Evolutionary conservation across 176 grass and related monocot species (phyloP).

Genomic region (Phyllostachys edulis): DNA sequence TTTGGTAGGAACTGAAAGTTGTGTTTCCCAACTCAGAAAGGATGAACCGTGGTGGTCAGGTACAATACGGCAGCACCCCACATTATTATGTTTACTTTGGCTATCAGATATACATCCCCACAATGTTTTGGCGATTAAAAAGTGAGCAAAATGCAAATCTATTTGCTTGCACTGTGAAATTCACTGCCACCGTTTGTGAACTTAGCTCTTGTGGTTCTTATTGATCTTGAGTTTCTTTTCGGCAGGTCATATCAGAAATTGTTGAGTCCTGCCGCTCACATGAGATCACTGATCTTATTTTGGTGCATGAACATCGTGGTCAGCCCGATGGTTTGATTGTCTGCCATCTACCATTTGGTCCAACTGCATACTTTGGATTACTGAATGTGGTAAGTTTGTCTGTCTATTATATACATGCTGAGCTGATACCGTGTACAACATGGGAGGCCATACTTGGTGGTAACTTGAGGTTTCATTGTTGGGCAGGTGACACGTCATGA

Average conservation of each 20-base stretch:
- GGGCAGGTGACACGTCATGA: conserved; percentile 81
- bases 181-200: not conserved
- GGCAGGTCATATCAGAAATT: conserved; percentile 86
- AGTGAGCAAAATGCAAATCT: not conserved
- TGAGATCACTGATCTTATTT: conserved; percentile 88
- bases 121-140: not conserved
- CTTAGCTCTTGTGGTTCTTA: not conserved
- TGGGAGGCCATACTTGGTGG: not conserved
- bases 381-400: conserved; percentile 82
- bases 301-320: conserved; percentile 94
- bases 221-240: not conserved
- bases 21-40: conserved; percentile 74
- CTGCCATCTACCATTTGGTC: conserved; percentile 83
- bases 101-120: not conserved
- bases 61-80: not conserved
- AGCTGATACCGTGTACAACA: not conserved
- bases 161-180: not conserved
- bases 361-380: conserved; percentile 91
- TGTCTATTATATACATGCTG: not conserved
- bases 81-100: not conserved
- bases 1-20: conserved; percentile 76
- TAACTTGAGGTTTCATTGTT: conserved; percentile 22
- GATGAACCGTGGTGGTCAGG: conserved; percentile 95
- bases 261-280: conserved; percentile 74
- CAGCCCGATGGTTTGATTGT: conserved; percentile 90